phyloP scores from a whole-genome alignment of 2,329 filamentous ascomycete species.

The Beauveria australis region DNA sequence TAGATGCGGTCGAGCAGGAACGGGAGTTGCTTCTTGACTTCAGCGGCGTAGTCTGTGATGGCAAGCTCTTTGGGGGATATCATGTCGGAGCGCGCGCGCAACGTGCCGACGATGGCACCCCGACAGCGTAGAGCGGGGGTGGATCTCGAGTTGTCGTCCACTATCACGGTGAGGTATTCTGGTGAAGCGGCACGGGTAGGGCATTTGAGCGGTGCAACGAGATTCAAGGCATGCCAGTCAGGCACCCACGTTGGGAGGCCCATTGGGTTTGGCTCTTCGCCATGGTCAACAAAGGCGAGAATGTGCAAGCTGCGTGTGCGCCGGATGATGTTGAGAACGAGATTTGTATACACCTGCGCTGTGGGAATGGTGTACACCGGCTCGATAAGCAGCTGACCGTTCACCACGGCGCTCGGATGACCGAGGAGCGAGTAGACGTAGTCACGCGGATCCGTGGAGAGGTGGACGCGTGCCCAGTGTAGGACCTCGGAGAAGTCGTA shows the following conservation, averaged over 20 bases:
- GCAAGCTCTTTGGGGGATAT: conserved; percentile 10
- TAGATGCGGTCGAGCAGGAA: conserved; percentile 9
- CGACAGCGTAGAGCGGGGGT: background rate
- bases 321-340: conserved; percentile 2
- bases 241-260: conserved; percentile 10
- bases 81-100: background rate
- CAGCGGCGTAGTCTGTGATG: background rate
- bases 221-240: conserved; percentile 9
- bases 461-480: conserved; percentile 9
- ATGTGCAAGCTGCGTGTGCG: conserved; percentile 6
- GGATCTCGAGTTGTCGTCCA: background rate
- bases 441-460: conserved; percentile 9
- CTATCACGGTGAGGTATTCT: background rate
- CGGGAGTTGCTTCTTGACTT: background rate
- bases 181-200: background rate
- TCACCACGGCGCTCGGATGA: conserved; percentile 7
- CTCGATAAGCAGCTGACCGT: background rate
- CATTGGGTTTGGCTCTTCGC: background rate
- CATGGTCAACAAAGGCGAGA: conserved; percentile 11
- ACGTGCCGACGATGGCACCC: background rate
- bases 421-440: conserved; percentile 11
- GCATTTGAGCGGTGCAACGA: conserved; percentile 5
- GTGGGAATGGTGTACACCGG: conserved; percentile 2
- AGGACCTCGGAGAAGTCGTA: conserved; percentile 10
- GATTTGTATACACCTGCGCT: background rate